Evolutionary conservation across 768 basidiomycete genomes (phyloP).

Genomic region (Collybia sordida): DNA sequence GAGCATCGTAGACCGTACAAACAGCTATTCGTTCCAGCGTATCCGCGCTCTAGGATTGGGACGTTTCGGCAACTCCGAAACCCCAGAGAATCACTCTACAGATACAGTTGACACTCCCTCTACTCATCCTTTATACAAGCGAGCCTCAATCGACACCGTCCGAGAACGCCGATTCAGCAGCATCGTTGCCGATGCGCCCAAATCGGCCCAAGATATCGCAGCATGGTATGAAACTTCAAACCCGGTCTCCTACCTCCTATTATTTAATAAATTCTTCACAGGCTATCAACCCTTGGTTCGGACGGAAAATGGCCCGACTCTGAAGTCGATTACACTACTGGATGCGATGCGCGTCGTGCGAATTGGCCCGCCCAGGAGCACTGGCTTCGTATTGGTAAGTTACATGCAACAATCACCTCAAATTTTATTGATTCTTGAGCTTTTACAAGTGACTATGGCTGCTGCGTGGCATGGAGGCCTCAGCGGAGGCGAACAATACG

Average conservation of each 20-base stretch:
- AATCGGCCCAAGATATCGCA: conserved; percentile 41
- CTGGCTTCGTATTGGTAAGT: conserved; percentile 53
- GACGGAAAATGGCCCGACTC: conserved; percentile 55
- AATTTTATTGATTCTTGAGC: conserved; percentile 2
- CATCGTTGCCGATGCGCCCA: conserved; percentile 33
- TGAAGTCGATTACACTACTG: conserved; percentile 60
- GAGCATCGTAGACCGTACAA: too few species aligned
- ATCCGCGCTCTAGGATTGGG: too few species aligned
- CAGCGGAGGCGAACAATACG: conserved; percentile 37
- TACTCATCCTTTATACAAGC: too few species aligned
- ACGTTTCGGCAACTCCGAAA: too few species aligned
- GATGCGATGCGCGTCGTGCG: conserved; percentile 59
- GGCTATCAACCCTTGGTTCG: conserved; percentile 47
- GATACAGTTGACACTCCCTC: too few species aligned
- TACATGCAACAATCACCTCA: neutral
- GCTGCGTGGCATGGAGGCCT: conserved; percentile 58
- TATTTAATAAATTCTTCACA: conserved; percentile 16
- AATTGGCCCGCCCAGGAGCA: conserved; percentile 71
- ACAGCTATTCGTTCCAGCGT: too few species aligned
- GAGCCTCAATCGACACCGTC: conserved; percentile 25
- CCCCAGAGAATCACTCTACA: too few species aligned
- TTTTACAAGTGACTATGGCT: conserved; percentile 45
- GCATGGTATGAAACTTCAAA: conserved; percentile 29
- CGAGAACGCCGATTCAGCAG: conserved; percentile 35
- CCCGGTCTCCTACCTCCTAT: neutral